Evolutionary conservation across 2,329 filamentous ascomycete genomes (phyloP).

Genomic region (Hypoxylon sp.): DNA sequence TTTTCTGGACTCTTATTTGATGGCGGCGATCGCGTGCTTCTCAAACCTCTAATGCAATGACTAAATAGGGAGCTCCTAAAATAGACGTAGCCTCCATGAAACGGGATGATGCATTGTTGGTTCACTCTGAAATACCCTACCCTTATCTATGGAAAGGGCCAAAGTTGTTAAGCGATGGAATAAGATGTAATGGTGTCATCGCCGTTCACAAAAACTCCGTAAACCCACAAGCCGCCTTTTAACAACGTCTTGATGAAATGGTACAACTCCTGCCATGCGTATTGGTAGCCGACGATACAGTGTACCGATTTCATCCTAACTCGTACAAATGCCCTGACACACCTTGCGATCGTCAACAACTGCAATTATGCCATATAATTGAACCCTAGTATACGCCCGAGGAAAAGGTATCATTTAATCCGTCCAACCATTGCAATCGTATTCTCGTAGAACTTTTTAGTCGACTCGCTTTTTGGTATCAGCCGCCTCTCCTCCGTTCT

Average conservation of each 20-base stretch:
- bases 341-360: slow-evolving; percentile 19
- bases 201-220: slow-evolving; percentile 3
- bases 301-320: slow-evolving; percentile 41
- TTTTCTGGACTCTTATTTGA: slow-evolving; percentile 33
- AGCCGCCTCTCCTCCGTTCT: slow-evolving; percentile 49
- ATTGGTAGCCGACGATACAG: slow-evolving; percentile 32
- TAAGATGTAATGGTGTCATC: background rate
- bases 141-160: background rate
- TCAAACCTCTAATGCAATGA: slow-evolving; percentile 19
- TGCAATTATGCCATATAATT: slow-evolving; percentile 35
- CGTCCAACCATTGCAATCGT: slow-evolving; percentile 42
- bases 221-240: slow-evolving; percentile 10
- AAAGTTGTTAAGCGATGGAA: slow-evolving; percentile 1
- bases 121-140: background rate
- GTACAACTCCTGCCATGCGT: slow-evolving; percentile 16
- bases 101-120: background rate
- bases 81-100: slow-evolving; percentile 2
- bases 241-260: background rate
- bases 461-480: slow-evolving; percentile 56
- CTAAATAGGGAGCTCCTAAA: slow-evolving; percentile 9
- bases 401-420: slow-evolving; percentile 48
- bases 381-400: slow-evolving; percentile 47
- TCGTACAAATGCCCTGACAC: slow-evolving; percentile 45
- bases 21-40: slow-evolving; percentile 40
- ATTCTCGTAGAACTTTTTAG: slow-evolving; percentile 44